A percentile compares a stretch with the other conserved stretches of the same genome.
These are phyloP conservation scores for Pichiaceae sp. DNA, from an alignment of 1,139 yeast genomes.

Conservation along the genomic window DNA sequence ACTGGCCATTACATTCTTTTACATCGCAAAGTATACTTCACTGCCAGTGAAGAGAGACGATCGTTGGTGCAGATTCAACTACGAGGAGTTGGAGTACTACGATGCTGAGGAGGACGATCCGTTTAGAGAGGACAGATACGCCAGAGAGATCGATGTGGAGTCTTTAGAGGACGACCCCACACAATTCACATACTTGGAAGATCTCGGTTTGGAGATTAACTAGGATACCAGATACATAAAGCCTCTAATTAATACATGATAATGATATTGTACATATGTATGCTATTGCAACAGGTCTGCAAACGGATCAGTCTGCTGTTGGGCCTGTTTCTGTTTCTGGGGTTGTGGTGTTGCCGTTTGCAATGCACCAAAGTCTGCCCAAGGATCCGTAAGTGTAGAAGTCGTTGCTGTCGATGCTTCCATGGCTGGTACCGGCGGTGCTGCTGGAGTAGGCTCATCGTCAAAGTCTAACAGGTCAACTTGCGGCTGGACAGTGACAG, in stretches of 20 bases:
- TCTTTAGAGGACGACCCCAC: conserved; percentile 10
- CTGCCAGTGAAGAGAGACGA: conserved; percentile 61
- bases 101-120: conserved; percentile 13
- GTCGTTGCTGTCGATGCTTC: too few species aligned
- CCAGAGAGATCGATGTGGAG: conserved; percentile 4
- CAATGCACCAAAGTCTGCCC: too few species aligned
- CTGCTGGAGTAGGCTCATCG: background rate
- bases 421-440: too few species aligned
- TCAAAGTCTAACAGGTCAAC: background rate
- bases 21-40: conserved; percentile 62
- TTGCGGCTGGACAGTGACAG: background rate
- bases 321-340: background rate
- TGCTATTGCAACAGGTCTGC: background rate
- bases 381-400: too few species aligned
- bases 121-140: conserved; percentile 8
- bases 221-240: too few species aligned
- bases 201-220: too few species aligned
- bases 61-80: conserved; percentile 83
- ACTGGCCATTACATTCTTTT: conserved; percentile 62
- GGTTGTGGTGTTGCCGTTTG: too few species aligned
- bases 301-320: background rate
- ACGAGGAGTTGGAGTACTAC: conserved; percentile 23
- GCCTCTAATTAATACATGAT: too few species aligned
- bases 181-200: background rate
- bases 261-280: too few species aligned